Base-by-base conservation (phyloP, 176 grass and related monocot species). In the Oryza rufipogon region DNA sequence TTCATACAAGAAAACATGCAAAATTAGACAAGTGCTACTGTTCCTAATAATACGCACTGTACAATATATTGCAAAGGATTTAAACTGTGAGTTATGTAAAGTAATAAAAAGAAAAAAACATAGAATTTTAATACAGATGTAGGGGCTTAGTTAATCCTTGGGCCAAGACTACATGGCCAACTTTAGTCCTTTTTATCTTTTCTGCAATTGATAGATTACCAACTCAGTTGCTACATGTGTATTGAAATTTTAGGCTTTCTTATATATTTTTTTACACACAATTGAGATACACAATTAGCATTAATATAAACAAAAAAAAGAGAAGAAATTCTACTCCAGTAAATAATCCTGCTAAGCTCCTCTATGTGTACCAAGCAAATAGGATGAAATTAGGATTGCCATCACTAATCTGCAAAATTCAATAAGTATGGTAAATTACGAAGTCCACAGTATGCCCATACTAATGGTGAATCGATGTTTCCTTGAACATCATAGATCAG, bases 1-100 rank as follows among this genome's bases (percentile, higher is more conserved):
- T 32, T 60, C 48, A 54, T 70, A 48, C 82, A 39, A 77, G 28
- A 52, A 87, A 90, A 44, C 42, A 44, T 44, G 44, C 3, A 48
- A 82, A 49, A 68, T 36, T 66, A 70, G 17, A 38, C 2, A 70
- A 51, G 33, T 64, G 23, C 2, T 36, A 87, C 10, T 54, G 54
- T 58, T 75, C n/a, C 48, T 60, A 45, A 36, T 49, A 63, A 19
- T 79, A 68, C 33, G n/a, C 11, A 78, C 26, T 47, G 58, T 8
- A 23, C 9, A 23, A 81, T 71, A 81, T 71, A 65, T 33, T 45
- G 13, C 23, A 71, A 56, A 23, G 32, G 6, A 64, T 32, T 58
- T 71, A 65, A 33, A 16, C 7, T 54, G n/a, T 2, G 11, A 7
- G 63, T 23, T 45, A 51, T 19, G 14, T 16, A 70, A 65, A 47